Percentiles rank a stretch among this genome's conserved stretches.
These are phyloP conservation scores for Cladophialophora carrionii DNA, from an alignment of 2,329 filamentous ascomycete genomes.

Conservation along the genomic window DNA sequence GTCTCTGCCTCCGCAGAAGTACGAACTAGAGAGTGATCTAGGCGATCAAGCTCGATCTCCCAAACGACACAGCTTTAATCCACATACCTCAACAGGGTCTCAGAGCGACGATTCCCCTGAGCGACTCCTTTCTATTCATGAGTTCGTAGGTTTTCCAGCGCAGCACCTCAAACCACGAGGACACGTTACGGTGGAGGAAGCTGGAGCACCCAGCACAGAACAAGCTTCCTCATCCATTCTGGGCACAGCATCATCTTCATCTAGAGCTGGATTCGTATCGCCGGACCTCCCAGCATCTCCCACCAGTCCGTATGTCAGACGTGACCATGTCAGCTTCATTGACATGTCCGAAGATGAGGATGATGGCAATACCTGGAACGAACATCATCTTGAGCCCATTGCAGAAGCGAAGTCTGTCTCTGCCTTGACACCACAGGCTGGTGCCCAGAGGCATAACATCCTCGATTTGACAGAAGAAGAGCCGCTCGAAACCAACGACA, in stretches of 20 bases:
- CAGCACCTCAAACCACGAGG: neutral
- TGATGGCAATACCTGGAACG: neutral
- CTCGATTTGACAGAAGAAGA: neutral
- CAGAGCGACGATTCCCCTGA: neutral
- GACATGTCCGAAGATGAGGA: too few species aligned
- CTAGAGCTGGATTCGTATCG: neutral
- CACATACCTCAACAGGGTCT: neutral
- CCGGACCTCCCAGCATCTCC: neutral
- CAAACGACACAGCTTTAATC: neutral
- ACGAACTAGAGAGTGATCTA: neutral
- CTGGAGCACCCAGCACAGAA: too few species aligned
- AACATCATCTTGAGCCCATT: neutral
- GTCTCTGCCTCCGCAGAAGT: constrained; percentile 4
- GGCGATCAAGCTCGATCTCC: neutral
- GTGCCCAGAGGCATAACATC: neutral
- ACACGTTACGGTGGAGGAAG: neutral
- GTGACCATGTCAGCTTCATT: neutral
- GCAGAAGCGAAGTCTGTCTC: neutral
- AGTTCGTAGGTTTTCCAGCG: constrained; percentile 20
- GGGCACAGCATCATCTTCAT: neutral
- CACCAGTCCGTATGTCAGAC: neutral
- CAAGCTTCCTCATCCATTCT: neutral
- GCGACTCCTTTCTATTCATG: constrained; percentile 24
- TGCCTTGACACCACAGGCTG: too few species aligned
- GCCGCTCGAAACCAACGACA: neutral